These are phyloP conservation scores for Acanthamoeba triangularis DNA, from an alignment of 208 protist species.

Conservation along the genomic window DNA sequence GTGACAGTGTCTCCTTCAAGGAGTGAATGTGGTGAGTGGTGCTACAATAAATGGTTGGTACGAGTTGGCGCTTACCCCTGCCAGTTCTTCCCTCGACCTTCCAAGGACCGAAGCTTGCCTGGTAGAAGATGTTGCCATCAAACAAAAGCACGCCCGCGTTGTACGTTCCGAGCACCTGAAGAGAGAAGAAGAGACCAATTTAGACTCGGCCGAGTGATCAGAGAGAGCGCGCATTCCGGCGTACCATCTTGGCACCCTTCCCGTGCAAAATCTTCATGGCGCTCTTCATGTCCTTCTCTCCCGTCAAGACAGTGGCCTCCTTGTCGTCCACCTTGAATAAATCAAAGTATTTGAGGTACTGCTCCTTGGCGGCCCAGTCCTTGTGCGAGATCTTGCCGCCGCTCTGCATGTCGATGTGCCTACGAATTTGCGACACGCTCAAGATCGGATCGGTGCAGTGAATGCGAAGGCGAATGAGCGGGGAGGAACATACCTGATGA, in stretches of 20 bases:
- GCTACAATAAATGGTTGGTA: neutral
- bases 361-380: conserved; percentile 65
- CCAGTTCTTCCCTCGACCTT: conserved; percentile 38
- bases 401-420: conserved; percentile 18
- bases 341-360: conserved; percentile 29
- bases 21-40: neutral
- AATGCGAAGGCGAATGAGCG: neutral
- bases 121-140: conserved; percentile 47
- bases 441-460: neutral
- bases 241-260: conserved; percentile 36
- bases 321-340: conserved; percentile 69
- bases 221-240: neutral
- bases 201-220: neutral
- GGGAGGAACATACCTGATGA: neutral
- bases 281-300: neutral
- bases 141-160: conserved; percentile 29
- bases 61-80: neutral
- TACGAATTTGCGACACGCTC: neutral
- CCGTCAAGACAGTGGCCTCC: conserved; percentile 41
- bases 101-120: conserved; percentile 57
- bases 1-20: neutral
- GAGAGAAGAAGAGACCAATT: neutral
- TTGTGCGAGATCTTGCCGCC: conserved; percentile 35
- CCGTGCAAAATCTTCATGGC: neutral
- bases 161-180: conserved; percentile 1